phyloP scores from a whole-genome alignment of 2,329 filamentous ascomycete genomes.

The Lachnellula hyalina region DNA sequence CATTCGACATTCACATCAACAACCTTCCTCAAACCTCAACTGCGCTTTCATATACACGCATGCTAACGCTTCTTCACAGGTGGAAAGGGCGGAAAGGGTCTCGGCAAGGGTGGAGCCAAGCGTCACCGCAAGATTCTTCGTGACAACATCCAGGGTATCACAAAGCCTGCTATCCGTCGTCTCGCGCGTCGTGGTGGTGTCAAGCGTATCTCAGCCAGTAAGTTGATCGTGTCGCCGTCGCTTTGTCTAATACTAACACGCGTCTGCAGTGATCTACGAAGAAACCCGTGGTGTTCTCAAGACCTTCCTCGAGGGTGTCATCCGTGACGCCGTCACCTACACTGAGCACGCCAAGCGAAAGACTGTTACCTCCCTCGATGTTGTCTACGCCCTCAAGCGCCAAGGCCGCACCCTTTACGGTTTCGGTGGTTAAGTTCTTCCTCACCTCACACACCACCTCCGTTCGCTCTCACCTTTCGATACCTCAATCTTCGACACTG shows the following conservation, averaged over 20 bases:
- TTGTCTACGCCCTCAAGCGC: slow-evolving; percentile 61
- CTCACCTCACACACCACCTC: slow-evolving; percentile 38
- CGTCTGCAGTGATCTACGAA: slow-evolving; percentile 11
- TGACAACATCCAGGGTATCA: slow-evolving; percentile 99
- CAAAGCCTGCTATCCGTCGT: slow-evolving; percentile 97
- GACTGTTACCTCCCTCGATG: slow-evolving; percentile 62
- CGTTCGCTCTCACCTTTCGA: slow-evolving; percentile 20
- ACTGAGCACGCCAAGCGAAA: slow-evolving; percentile 76
- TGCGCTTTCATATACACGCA: background rate
- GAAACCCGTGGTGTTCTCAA: slow-evolving; percentile 78
- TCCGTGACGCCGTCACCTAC: slow-evolving; percentile 45
- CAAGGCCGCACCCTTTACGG: slow-evolving; percentile 63
- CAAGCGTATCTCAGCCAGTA: slow-evolving; percentile 98
- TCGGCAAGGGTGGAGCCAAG: slow-evolving; percentile 98
- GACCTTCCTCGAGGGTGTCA: slow-evolving; percentile 79
- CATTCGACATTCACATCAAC: slow-evolving; percentile 4
- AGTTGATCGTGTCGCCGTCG: slow-evolving; percentile 14
- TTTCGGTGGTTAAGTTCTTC: slow-evolving; percentile 53
- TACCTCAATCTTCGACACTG: slow-evolving; percentile 15
- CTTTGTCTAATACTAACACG: background rate
- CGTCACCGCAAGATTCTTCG: slow-evolving; percentile 98
- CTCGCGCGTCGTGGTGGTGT: slow-evolving; percentile 98
- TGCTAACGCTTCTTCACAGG: slow-evolving; percentile 25
- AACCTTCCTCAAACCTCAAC: background rate
- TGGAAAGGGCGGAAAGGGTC: slow-evolving; percentile 77